Percentiles rank a stretch among this genome's conserved stretches.
phyloP scores from a whole-genome alignment of 108 stramenopile species.

The Pseudonitzschia delicatissima region DNA sequence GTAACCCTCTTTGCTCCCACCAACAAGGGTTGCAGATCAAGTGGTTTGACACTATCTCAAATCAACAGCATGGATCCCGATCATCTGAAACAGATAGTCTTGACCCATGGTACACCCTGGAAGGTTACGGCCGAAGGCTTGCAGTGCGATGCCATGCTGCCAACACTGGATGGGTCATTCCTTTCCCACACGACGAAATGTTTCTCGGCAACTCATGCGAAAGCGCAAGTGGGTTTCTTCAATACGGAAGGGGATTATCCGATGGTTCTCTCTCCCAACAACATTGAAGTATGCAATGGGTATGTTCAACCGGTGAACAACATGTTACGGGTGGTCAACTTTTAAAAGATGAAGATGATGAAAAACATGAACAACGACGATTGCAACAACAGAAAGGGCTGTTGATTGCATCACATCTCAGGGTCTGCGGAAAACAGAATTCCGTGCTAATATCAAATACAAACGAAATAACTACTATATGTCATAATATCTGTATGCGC shows the following conservation, averaged over 20 bases:
- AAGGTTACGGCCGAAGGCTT: background rate
- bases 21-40: background rate
- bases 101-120: background rate
- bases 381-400: too few relatives aligned
- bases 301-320: background rate
- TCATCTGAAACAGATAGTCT: background rate
- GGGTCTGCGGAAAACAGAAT: too few relatives aligned
- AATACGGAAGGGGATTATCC: background rate
- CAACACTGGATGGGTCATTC: background rate
- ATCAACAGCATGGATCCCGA: too few relatives aligned
- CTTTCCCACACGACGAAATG: background rate
- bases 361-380: background rate
- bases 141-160: background rate
- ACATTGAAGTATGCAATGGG: background rate
- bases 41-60: background rate
- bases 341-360: background rate
- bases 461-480: too few relatives aligned
- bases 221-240: constrained; percentile 1
- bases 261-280: background rate
- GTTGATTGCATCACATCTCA: too few relatives aligned
- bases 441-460: too few relatives aligned
- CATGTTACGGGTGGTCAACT: constrained; percentile 1
- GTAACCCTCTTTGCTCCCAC: background rate
- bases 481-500: too few relatives aligned
- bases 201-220: background rate